Conservation (phyloP, 345 rosid species). For the Mangifera indica region DNA sequence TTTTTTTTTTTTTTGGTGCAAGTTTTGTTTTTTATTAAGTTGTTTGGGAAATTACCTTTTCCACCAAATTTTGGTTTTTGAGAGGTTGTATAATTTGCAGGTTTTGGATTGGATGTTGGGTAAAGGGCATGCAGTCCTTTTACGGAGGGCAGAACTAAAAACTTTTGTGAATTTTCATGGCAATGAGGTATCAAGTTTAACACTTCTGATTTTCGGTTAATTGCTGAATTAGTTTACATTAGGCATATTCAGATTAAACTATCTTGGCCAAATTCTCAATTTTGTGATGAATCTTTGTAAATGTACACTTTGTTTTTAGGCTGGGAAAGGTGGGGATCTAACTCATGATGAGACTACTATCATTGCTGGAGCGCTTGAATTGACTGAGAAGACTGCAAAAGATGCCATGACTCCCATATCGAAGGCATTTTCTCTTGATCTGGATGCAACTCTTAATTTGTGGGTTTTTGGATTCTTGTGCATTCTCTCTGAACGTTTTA, state of each 20-base stretch:
- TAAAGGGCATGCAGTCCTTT: conserved; percentile 83
- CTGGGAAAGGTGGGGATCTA: conserved; percentile 93
- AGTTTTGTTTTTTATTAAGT: conserved; percentile 11
- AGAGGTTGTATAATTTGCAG: conserved; percentile 32
- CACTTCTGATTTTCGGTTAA: background rate
- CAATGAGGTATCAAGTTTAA: conserved; percentile 58
- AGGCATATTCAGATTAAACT: background rate
- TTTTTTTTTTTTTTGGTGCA: background rate
- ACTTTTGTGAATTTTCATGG: conserved; percentile 91
- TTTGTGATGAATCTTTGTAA: background rate
- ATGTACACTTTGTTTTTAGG: conserved; percentile 41
- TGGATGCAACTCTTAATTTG: conserved; percentile 91
- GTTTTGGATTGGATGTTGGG: conserved; percentile 98
- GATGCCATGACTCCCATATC: conserved; percentile 95
- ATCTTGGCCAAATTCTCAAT: background rate
- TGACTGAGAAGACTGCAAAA: conserved; percentile 88
- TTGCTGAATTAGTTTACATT: background rate
- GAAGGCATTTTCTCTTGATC: conserved; percentile 96
- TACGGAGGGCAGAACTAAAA: conserved; percentile 93
- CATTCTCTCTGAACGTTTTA: conserved; percentile 19
- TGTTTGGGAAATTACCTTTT: background rate
- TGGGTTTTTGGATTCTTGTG: conserved; percentile 51
- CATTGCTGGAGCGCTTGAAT: conserved; percentile 92
- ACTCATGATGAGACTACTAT: conserved; percentile 95
- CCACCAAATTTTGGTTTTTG: no score